Base-by-base conservation (phyloP, 2,329 filamentous ascomycete species). In the Lasiodiplodia sp. region DNA sequence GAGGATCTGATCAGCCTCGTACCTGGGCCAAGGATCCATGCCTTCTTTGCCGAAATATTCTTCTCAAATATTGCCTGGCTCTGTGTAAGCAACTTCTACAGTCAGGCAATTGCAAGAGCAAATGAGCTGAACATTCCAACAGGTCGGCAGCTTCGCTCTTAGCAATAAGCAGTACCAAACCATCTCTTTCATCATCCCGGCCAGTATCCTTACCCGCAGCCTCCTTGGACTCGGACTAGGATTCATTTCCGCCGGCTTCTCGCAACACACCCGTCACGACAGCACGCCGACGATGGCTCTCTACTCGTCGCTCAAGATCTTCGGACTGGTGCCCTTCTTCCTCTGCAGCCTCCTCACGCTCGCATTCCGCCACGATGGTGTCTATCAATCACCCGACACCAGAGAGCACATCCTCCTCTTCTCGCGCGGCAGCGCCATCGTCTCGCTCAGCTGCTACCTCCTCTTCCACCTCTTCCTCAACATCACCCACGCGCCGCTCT, bases 11-110 rank as follows among this genome's bases (percentile, higher is more conserved):
- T 37, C 31, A 37, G 28, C 53, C 5, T 21, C 25, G 8, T 21
- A 16, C 28, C 18, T 23, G 16, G 58, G 25, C 12, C 12, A 18
- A 28, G 23, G 14, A 31, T 10, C 14, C 28, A 18, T 23, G 38
- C 21, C 16, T n/a, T 51, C 40, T 16, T 62, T 16, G 58, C 8
- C 10, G 58, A 62, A 12, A 18, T 34, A 7, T 1, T 62, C 12
- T 62, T 44, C 38, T 34, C 58, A 3, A 62, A 62, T n/a, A 7
- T 28, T 6, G 40, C 58, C 28, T 62, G 58, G 58, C 58, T 62
- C 8, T 49, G 38, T 16, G 58, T 62, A 23, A 28, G 40, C 3
- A 18, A 4, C 1, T 8, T 16, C 2, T 16, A 18, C 8, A 21
- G 21, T 18, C 25, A 10, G 4, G 23, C 4, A 23, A 21, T 2